Evolutionary conservation across 2,329 filamentous ascomycete species (phyloP).

Genomic region (Didymella pomorum): DNA sequence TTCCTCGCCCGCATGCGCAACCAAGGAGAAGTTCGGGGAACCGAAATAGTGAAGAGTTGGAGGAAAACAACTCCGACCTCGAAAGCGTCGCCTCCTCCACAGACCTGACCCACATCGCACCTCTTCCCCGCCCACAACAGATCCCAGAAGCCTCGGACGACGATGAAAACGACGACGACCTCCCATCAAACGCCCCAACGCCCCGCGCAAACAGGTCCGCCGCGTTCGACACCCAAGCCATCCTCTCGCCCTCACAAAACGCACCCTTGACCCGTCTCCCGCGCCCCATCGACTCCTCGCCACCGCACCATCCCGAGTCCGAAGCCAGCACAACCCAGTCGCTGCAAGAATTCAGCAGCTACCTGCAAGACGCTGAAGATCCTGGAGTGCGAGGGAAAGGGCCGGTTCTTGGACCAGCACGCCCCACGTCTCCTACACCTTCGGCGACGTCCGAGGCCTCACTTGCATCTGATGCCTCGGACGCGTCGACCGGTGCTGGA

Average conservation of each 20-base stretch:
- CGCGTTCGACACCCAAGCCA: constrained; percentile 47
- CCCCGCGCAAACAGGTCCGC: constrained; percentile 34
- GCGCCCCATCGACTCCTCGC: constrained; percentile 19
- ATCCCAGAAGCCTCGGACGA: constrained; percentile 12
- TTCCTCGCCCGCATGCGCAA: background rate
- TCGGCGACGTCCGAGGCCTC: constrained; percentile 17
- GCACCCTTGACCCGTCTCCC: constrained; percentile 21
- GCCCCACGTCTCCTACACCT: constrained; percentile 23
- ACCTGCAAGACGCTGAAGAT: constrained; percentile 29
- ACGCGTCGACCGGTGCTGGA: constrained; percentile 20
- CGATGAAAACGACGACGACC: background rate
- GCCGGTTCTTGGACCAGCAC: constrained; percentile 2
- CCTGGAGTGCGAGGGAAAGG: background rate
- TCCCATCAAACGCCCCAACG: constrained; percentile 39
- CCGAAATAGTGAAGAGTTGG: background rate
- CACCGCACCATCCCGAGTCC: constrained; percentile 27
- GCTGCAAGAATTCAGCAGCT: constrained; percentile 46
- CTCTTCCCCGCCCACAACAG: constrained; percentile 6
- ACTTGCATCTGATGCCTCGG: too few species aligned
- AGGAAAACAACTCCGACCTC: constrained; percentile 8
- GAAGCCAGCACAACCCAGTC: constrained; percentile 44
- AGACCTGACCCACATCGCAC: constrained; percentile 13
- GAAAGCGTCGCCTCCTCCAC: constrained; percentile 29
- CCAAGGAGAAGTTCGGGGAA: too few species aligned
- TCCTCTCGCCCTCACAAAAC: constrained; percentile 39